Conservation (phyloP, 495 filamentous ascomycete species). For the Talaromyces nanjingensis region DNA sequence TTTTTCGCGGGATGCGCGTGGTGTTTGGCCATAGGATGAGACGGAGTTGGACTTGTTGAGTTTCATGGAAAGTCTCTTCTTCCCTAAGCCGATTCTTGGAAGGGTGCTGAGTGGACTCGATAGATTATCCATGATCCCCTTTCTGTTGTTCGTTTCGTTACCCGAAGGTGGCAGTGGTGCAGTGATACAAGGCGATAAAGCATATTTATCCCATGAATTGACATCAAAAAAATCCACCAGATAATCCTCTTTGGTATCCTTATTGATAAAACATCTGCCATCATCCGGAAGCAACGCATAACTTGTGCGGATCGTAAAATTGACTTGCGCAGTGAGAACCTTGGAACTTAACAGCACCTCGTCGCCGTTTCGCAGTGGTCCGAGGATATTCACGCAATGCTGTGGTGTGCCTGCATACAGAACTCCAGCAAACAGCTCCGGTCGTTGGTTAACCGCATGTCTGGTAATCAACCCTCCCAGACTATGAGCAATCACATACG, state of each 20-base stretch:
- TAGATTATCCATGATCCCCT: conserved; percentile 40
- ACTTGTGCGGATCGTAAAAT: conserved; percentile 83
- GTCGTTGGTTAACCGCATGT: conserved; percentile 81
- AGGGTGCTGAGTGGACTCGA: conserved; percentile 17
- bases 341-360: conserved; percentile 84
- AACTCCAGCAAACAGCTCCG: conserved; percentile 82
- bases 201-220: conserved; percentile 71
- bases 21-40: background rate
- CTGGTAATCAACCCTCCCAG: conserved; percentile 85
- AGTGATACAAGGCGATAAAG: conserved; percentile 69
- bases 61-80: conserved; percentile 6
- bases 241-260: conserved; percentile 71
- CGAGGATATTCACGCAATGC: conserved; percentile 84
- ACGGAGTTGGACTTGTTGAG: background rate
- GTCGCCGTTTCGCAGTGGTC: conserved; percentile 84
- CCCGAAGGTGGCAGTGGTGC: conserved; percentile 45
- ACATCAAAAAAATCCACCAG: conserved; percentile 78
- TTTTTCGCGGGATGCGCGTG: background rate
- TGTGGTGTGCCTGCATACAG: conserved; percentile 81
- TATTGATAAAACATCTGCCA: conserved; percentile 84
- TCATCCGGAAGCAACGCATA: conserved; percentile 83
- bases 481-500: conserved; percentile 79
- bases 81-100: conserved; percentile 10
- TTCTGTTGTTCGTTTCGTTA: conserved; percentile 7
- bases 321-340: conserved; percentile 88